These are phyloP conservation scores for Trichoderma breve DNA, from an alignment of 2,329 filamentous ascomycete genomes.

Conservation along the genomic window DNA sequence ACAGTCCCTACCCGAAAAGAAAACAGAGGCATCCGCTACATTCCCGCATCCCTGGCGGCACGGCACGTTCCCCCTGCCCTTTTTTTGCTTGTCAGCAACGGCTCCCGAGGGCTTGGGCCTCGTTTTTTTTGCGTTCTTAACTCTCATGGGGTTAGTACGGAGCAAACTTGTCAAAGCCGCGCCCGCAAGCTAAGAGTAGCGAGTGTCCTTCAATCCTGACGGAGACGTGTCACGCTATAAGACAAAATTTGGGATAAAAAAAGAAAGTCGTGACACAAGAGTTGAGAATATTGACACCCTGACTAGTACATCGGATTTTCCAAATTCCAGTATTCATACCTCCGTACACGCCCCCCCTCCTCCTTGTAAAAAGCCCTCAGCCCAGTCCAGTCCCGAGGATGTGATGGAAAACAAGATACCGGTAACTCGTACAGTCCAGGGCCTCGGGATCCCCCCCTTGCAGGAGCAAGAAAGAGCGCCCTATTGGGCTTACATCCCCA, in stretches of 20 bases:
- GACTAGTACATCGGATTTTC: not conserved
- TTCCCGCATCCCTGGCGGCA: slow-evolving; percentile 3
- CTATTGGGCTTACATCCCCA: slow-evolving; percentile 8
- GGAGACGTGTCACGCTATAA: not conserved
- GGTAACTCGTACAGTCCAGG: not conserved
- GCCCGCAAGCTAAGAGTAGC: not conserved
- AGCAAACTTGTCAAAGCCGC: not conserved
- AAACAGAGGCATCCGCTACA: not conserved
- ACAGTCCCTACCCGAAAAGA: not conserved
- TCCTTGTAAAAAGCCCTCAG: not conserved
- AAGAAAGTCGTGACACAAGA: not conserved
- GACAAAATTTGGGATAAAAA: not conserved
- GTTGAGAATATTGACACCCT: not conserved
- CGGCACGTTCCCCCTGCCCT: slow-evolving; percentile 6
- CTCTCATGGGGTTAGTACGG: not conserved
- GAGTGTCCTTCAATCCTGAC: not conserved
- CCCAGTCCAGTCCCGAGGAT: not conserved
- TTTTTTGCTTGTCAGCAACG: not conserved
- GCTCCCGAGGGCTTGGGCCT: not conserved
- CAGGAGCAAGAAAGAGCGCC: not conserved
- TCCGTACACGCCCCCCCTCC: not conserved
- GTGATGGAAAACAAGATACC: not conserved
- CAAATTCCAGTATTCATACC: not conserved
- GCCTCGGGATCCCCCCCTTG: not conserved
- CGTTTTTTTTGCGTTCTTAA: not conserved